Percentiles rank a stretch among this genome's conserved stretches.
Conservation (phyloP, 2,329 filamentous ascomycete genomes). For the Juglanconis oblonga region DNA sequence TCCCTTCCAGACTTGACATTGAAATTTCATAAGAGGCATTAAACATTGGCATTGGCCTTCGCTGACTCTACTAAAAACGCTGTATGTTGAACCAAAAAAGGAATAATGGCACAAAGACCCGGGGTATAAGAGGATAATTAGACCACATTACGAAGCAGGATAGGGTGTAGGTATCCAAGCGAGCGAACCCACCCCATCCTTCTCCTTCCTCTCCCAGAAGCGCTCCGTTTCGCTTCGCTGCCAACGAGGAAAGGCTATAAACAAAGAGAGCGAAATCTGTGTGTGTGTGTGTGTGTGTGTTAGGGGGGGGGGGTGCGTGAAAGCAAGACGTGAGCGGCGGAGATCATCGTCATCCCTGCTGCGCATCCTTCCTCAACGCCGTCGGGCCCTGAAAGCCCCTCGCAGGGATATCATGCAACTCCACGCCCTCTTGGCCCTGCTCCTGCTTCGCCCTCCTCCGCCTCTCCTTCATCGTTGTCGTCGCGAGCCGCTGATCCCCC, state of each 20-base stretch:
- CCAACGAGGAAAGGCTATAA: neutral
- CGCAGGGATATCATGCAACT: constrained; percentile 67
- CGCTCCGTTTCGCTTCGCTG: neutral
- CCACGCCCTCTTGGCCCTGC: constrained; percentile 50
- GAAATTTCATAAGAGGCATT: neutral
- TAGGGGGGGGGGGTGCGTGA: no score
- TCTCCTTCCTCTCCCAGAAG: no score
- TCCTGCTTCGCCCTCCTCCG: constrained; percentile 34
- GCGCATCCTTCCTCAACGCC: constrained; percentile 35
- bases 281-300: no score
- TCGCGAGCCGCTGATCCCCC: constrained; percentile 81
- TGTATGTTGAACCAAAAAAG: neutral
- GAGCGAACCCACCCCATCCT: neutral
- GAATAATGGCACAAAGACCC: neutral
- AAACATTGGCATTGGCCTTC: neutral
- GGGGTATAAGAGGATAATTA: neutral
- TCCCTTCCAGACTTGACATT: no score
- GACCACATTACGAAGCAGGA: neutral
- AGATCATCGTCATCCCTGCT: neutral
- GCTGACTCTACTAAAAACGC: neutral
- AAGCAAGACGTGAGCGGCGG: no score
- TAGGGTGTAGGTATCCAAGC: neutral
- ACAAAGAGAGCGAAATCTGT: neutral
- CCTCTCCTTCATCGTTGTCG: constrained; percentile 35
- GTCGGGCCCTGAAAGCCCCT: constrained; percentile 54